Conservation (phyloP, 2,329 filamentous ascomycete genomes). For the Beauveria caledonica region DNA sequence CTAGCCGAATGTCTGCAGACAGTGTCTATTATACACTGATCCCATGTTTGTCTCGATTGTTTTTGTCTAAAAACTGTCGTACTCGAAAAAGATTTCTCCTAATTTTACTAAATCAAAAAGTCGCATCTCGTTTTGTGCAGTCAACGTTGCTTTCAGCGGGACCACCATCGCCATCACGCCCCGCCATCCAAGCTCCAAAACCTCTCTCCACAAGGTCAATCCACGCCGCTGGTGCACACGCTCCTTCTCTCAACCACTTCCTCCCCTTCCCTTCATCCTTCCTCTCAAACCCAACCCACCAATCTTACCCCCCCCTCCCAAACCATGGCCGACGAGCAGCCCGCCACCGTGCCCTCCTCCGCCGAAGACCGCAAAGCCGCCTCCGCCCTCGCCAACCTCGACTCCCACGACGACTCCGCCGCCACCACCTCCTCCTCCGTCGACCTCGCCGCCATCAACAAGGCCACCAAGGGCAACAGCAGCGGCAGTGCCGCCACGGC, state of each 20-base stretch:
- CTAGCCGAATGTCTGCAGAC: no score
- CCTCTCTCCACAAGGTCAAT: not conserved
- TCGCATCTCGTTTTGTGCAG: no score
- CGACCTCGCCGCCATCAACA: constrained; percentile 61
- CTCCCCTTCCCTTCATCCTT: not conserved
- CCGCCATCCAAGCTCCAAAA: not conserved
- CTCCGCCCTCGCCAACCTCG: constrained; percentile 63
- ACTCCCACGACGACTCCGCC: constrained; percentile 32
- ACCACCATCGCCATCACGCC: not conserved
- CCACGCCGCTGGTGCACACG: not conserved
- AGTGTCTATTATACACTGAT: no score
- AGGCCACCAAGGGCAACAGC: constrained; percentile 53
- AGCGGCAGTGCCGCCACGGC: constrained; percentile 17
- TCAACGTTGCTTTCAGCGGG: not conserved
- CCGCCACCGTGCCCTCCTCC: constrained; percentile 41
- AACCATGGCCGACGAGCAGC: constrained; percentile 51
- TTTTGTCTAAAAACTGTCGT: no score
- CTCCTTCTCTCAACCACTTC: not conserved
- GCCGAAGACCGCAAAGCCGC: constrained; percentile 73
- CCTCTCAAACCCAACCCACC: not conserved
- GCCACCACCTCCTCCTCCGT: constrained; percentile 42
- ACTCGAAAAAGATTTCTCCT: not conserved
- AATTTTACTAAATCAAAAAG: no score
- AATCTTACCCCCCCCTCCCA: no score
- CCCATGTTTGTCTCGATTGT: no score